A percentile compares a stretch with the other conserved stretches of the same genome.
Evolutionary conservation across 202 grass and related monocot species (phyloP).

Genomic region (Bolboschoenoplectus hybrid): DNA sequence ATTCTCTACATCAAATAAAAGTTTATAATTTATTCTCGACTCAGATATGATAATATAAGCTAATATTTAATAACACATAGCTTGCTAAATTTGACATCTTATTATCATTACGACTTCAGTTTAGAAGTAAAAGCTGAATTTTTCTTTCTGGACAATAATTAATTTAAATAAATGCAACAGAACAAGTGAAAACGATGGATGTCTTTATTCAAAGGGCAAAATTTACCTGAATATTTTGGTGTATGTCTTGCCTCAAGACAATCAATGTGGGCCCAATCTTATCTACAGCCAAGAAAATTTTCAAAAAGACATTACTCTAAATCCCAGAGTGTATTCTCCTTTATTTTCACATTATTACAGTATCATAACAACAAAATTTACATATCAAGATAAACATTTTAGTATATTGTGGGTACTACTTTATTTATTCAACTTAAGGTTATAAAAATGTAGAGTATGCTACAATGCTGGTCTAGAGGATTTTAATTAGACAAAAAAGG

Average conservation of each 20-base stretch:
- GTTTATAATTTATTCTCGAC: background rate
- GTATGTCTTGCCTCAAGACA: constrained; percentile 77
- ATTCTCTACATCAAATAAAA: constrained; percentile 53
- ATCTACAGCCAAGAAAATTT: constrained; percentile 49
- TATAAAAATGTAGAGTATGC: background rate
- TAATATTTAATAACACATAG: background rate
- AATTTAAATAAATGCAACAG: constrained; percentile 25
- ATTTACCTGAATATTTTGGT: constrained; percentile 77
- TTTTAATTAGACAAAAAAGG: background rate
- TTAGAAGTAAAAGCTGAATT: background rate
- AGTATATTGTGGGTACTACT: background rate
- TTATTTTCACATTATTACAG: background rate
- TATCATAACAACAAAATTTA: background rate
- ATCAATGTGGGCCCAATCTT: constrained; percentile 82
- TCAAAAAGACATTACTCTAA: constrained; percentile 24
- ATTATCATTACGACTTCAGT: background rate
- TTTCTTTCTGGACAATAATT: background rate
- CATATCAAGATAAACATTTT: background rate
- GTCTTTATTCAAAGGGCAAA: background rate
- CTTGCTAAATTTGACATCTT: background rate
- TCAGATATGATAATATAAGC: background rate
- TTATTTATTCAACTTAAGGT: background rate
- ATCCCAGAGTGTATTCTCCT: background rate
- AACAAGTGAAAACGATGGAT: constrained; percentile 1
- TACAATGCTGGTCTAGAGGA: background rate